phyloP scores from a whole-genome alignment of 331 rosid species.

The Dryas integrifolia region DNA sequence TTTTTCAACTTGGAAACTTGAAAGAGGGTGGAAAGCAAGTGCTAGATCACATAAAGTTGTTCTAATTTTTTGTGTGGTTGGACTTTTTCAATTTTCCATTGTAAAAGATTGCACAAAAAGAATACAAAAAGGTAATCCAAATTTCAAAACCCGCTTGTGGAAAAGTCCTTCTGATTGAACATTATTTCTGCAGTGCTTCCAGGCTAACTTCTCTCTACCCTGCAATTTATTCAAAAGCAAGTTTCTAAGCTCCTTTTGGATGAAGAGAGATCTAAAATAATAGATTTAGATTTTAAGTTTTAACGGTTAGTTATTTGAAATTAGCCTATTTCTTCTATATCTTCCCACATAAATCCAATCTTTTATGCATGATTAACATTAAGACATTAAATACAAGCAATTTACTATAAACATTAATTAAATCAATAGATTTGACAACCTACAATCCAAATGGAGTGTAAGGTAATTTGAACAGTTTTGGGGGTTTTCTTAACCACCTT shows the following conservation, averaged over 20 bases:
- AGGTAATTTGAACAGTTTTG: background rate
- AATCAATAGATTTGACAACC: too few relatives aligned
- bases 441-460: too few relatives aligned
- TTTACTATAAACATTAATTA: too few relatives aligned
- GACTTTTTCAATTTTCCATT: slow-evolving; percentile 36
- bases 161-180: background rate
- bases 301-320: too few relatives aligned
- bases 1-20: slow-evolving; percentile 34
- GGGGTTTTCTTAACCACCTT: background rate
- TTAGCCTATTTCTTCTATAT: too few relatives aligned
- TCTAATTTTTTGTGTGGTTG: slow-evolving; percentile 28
- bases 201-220: background rate
- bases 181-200: background rate
- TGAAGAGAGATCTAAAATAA: too few relatives aligned
- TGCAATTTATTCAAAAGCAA: too few relatives aligned
- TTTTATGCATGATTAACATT: too few relatives aligned
- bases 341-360: too few relatives aligned
- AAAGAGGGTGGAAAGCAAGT: slow-evolving; percentile 28
- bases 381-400: too few relatives aligned
- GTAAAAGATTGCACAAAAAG: slow-evolving; percentile 37
- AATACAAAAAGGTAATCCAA: slow-evolving; percentile 39
- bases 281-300: too few relatives aligned
- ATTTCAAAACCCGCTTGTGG: slow-evolving; percentile 13
- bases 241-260: too few relatives aligned
- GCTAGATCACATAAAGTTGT: slow-evolving; percentile 44